Percentiles rank a stretch among this genome's conserved stretches.
Evolutionary conservation across 75 land plant species (phyloP).

Genomic region (Pinus taeda): DNA sequence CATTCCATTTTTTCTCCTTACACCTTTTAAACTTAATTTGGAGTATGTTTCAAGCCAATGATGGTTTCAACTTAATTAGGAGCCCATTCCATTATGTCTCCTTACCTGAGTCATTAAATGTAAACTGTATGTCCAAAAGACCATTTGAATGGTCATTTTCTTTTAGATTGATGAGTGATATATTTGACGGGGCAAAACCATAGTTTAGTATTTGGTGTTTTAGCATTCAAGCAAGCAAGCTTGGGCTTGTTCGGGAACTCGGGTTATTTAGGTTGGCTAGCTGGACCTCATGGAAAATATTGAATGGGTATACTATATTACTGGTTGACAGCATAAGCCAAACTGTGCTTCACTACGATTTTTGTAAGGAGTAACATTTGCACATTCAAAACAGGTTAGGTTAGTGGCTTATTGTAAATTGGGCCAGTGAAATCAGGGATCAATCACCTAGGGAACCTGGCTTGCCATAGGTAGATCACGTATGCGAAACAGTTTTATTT

Average conservation of each 20-base stretch:
- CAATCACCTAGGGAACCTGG: neutral
- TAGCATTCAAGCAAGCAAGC: neutral
- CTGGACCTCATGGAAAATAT: neutral
- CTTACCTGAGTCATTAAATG: too few species aligned
- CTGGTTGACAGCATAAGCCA: neutral
- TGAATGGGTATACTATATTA: neutral
- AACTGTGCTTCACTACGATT: neutral
- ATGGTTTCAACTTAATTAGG: too few species aligned
- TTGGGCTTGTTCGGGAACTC: neutral
- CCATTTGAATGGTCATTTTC: too few species aligned
- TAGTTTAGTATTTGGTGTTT: neutral
- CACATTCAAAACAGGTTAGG: neutral
- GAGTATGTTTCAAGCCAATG: too few species aligned
- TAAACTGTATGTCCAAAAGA: too few species aligned
- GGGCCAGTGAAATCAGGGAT: neutral
- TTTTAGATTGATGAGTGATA: too few species aligned
- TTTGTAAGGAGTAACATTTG: neutral
- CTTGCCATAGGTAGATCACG: neutral
- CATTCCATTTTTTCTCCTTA: too few species aligned
- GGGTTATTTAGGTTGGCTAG: neutral
- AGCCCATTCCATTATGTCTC: too few species aligned
- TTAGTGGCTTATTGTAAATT: neutral
- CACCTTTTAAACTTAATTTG: too few species aligned
- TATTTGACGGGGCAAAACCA: too few species aligned
- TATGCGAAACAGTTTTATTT: neutral